phyloP scores from a whole-genome alignment of 768 basidiomycete species.

The Crassisporium funariophilum region DNA sequence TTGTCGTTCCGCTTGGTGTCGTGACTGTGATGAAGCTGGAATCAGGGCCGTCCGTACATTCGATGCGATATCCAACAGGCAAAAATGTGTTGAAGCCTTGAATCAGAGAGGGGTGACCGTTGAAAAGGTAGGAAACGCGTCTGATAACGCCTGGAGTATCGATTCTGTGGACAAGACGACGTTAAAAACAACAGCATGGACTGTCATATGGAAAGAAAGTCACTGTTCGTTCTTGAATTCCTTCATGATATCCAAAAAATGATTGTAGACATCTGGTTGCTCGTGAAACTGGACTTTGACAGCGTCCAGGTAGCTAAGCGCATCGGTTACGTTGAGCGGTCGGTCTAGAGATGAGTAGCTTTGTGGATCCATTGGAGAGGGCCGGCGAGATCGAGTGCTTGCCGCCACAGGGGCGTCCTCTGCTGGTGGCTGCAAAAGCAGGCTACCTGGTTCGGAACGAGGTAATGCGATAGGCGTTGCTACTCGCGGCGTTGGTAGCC shows the following conservation, averaged over 20 bases:
- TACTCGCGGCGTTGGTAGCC: slow-evolving; percentile 7
- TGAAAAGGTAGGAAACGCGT: slow-evolving; percentile 91
- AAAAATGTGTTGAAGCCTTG: slow-evolving; percentile 99
- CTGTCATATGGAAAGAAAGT: slow-evolving; percentile 29
- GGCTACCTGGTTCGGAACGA: slow-evolving; percentile 6
- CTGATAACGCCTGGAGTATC: slow-evolving; percentile 98
- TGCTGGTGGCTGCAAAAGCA: slow-evolving; percentile 5
- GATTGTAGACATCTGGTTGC: slow-evolving; percentile 94
- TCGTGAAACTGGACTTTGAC: slow-evolving; percentile 91
- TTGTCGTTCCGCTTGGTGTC: slow-evolving; percentile 67
- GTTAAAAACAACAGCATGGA: background rate
- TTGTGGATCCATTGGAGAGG: slow-evolving; percentile 33
- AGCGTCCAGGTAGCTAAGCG: slow-evolving; percentile 88
- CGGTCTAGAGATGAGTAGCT: slow-evolving; percentile 41
- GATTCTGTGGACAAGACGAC: slow-evolving; percentile 58
- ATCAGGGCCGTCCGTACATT: slow-evolving; percentile 69
- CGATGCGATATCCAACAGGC: slow-evolving; percentile 92
- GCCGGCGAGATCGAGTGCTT: slow-evolving; percentile 21
- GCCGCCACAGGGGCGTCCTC: slow-evolving; percentile 7
- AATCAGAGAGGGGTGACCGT: slow-evolving; percentile 86
- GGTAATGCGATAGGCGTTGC: slow-evolving; percentile 1
- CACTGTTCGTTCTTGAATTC: slow-evolving; percentile 96
- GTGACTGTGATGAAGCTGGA: slow-evolving; percentile 74
- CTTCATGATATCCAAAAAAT: slow-evolving; percentile 97
- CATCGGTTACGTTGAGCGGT: slow-evolving; percentile 93